phyloP scores from a whole-genome alignment of 1,284 basidiomycete species.

The Lignosus rhinocerotis region DNA sequence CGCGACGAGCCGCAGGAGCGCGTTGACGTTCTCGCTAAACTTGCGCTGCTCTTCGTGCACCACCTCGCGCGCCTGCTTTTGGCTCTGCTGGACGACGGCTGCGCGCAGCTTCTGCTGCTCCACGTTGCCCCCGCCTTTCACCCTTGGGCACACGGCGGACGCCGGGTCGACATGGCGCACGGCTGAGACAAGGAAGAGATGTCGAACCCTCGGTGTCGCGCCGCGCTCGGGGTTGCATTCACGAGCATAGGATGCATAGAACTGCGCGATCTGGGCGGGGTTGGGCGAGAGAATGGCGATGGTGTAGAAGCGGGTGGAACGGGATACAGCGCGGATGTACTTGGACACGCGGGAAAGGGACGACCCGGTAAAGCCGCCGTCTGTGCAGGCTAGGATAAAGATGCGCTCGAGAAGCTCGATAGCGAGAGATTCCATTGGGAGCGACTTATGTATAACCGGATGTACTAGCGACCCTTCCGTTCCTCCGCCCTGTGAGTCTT shows the following conservation, averaged over 20 bases:
- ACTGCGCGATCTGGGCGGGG: background rate
- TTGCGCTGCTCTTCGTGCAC: background rate
- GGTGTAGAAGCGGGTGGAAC: background rate
- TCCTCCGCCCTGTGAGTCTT: background rate
- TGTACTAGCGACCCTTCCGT: too few relatives aligned
- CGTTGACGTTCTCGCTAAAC: background rate
- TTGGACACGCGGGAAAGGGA: constrained; percentile 1
- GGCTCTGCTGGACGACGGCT: background rate
- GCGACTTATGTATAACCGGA: background rate
- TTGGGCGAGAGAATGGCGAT: background rate
- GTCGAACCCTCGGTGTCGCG: background rate
- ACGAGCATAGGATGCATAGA: background rate
- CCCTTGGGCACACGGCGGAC: background rate
- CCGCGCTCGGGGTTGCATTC: background rate
- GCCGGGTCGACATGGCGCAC: background rate
- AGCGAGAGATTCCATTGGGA: background rate
- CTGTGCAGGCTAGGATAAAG: background rate
- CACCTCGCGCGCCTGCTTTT: background rate
- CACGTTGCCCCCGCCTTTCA: background rate
- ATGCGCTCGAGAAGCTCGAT: constrained; percentile 1
- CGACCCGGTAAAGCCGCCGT: background rate
- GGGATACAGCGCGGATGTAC: background rate
- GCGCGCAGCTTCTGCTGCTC: background rate
- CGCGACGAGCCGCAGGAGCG: background rate
- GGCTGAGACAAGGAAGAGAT: background rate